These are phyloP conservation scores for Backusella tarrabulga DNA, from an alignment of 192 early-diverging fungal species.

Conservation along the genomic window DNA sequence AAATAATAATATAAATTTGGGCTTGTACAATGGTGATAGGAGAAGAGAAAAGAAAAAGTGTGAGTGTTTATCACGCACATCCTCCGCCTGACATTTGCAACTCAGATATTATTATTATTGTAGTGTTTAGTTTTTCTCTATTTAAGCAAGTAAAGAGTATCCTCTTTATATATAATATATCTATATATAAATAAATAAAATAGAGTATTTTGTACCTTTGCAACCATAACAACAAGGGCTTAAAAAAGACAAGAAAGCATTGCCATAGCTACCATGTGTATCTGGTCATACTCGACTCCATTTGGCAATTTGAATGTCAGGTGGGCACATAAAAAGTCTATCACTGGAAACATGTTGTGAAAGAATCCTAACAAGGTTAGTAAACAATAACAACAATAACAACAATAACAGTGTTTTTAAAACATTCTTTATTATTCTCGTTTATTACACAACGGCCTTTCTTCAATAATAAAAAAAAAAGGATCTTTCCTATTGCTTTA, in stretches of 20 bases:
- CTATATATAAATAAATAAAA: too few relatives aligned
- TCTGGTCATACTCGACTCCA: not conserved
- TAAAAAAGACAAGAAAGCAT: not conserved
- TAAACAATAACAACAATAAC: not conserved
- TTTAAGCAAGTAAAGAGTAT: not conserved
- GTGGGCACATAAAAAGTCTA: not conserved
- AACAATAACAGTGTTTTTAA: not conserved
- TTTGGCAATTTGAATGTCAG: constrained; percentile 7
- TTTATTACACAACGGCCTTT: not conserved
- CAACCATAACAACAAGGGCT: too few relatives aligned
- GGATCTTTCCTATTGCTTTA: not conserved
- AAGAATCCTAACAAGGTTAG: not conserved
- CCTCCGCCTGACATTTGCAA: not conserved
- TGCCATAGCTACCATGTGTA: not conserved
- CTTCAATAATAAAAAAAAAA: not conserved
- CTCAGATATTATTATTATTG: not conserved
- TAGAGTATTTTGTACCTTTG: too few relatives aligned
- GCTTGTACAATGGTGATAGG: not conserved
- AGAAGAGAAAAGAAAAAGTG: not conserved
- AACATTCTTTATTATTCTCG: not conserved
- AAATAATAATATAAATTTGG: not conserved
- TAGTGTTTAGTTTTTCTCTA: not conserved
- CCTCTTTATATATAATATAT: too few relatives aligned
- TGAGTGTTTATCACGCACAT: not conserved
- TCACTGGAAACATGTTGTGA: not conserved